Conservation (phyloP, 371 early-diverging fungal species). For the Rhizopus delemar region DNA sequence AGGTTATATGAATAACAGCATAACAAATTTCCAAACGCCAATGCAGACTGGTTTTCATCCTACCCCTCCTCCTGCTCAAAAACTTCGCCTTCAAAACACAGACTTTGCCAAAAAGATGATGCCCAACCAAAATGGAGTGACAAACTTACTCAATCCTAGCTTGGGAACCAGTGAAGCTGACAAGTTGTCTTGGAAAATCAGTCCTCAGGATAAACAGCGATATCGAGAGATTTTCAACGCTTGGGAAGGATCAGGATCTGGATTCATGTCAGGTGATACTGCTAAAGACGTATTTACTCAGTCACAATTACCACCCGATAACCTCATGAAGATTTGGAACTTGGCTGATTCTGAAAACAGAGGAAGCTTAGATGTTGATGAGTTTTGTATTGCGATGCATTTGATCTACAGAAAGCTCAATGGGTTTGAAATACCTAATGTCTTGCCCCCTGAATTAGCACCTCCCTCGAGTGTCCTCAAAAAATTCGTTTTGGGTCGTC, state of each 20-base stretch:
- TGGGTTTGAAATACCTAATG: constrained; percentile 74
- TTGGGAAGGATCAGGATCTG: constrained; percentile 79
- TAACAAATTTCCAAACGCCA: constrained; percentile 15
- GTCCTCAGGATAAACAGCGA: constrained; percentile 74
- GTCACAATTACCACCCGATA: constrained; percentile 36
- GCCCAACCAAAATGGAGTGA: constrained; percentile 46
- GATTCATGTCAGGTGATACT: constrained; percentile 80
- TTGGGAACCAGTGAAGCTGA: constrained; percentile 24
- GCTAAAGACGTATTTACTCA: constrained; percentile 77
- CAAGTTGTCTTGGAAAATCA: constrained; percentile 74
- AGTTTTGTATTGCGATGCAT: constrained; percentile 59
- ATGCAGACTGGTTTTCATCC: constrained; percentile 32
- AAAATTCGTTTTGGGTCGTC: constrained; percentile 51
- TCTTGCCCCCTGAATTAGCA: constrained; percentile 78
- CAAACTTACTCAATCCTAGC: constrained; percentile 33
- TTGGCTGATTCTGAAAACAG: constrained; percentile 50
- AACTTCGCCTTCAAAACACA: constrained; percentile 41
- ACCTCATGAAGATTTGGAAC: constrained; percentile 53
- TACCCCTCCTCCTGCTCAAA: constrained; percentile 22
- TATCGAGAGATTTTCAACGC: constrained; percentile 84
- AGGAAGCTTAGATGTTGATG: constrained; percentile 53
- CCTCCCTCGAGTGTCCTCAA: constrained; percentile 74
- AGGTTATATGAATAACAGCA: constrained; percentile 11
- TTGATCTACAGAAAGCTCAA: constrained; percentile 71
- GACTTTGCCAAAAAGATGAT: constrained; percentile 56